Evolutionary conservation across 1,284 basidiomycete genomes (phyloP), one percentile per base, ranked within the genome.

Genomic region (Puccinia coronata): DNA sequence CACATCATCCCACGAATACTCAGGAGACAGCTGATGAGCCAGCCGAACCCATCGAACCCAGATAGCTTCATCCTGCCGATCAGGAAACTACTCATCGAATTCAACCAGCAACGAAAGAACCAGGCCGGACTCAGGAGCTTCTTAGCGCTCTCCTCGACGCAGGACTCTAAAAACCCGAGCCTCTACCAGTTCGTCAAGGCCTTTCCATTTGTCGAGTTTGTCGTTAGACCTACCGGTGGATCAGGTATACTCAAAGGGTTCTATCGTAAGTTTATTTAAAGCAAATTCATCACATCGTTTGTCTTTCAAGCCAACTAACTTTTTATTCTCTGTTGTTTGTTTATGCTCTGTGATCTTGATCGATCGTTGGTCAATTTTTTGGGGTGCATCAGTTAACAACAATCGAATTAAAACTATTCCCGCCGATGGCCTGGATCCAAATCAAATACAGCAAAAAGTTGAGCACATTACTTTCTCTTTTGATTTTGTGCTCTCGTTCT

Each of bases 341-440:
- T 43, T 43, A 43, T 16, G 14, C 25, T 11, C 6, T 8, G 14
- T 28, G 20, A n/a, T 43, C 8, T 43, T 23, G 8, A 41, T 14
- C 25, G 39, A 31, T 70, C 25, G 31, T 43, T 31, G 5, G 4
- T 16, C 41, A 4, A 28, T 41, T 41, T 5, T 70, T 36, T 43
- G 20, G 14, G 12, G 11, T 43, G n/a, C 23, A 61, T 43, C 20
- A 80, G 78, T 80, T 18, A 80, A 80, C 51, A 80, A 80, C 41
- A 80, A 80, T 63, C 78, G 78, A 39, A 72, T 69, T 5, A 80
- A 80, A 72, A 63, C 78, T 36, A 51, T 80, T 63, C 78, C 78
- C 2, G 65, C 72, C n/a, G 78, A 80, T 63, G 51, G 69, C 18
- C 41, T 80, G 25, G 78, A 80, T 70, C 47, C 67, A 5, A 70